Conservation (phyloP, 306 rosid species). For the Fragaria vesca region DNA sequence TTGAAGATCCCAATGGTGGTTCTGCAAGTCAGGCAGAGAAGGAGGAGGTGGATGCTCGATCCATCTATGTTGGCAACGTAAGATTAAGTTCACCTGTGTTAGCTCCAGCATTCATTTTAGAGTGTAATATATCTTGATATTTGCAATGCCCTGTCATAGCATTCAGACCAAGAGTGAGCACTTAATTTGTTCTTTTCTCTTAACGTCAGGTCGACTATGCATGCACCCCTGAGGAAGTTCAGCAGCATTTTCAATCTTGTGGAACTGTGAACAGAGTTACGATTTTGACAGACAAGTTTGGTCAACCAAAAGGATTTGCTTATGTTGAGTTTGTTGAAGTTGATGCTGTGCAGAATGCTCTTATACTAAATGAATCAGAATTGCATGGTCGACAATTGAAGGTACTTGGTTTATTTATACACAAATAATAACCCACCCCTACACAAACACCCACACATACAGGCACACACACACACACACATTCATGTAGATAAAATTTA, state of each 20-base stretch:
- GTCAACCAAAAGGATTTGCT: conserved; percentile 99
- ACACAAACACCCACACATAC: background rate
- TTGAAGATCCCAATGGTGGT: conserved; percentile 66
- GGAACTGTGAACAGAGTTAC: conserved; percentile 99
- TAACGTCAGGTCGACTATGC: conserved; percentile 86
- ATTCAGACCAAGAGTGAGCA: background rate
- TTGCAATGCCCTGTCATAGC: background rate
- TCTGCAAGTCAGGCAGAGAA: conserved; percentile 92
- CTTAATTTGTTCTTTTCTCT: conserved; percentile 11
- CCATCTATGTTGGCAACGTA: conserved; percentile 99
- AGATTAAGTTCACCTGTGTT: conserved; percentile 16
- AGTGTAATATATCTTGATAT: conserved; percentile 3
- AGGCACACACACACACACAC: background rate
- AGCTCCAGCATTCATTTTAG: background rate
- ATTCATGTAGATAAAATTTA: background rate
- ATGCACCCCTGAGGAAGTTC: conserved; percentile 98
- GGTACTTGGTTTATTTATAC: conserved; percentile 41
- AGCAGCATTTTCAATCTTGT: conserved; percentile 99
- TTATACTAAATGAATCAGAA: conserved; percentile 88
- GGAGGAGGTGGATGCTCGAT: conserved; percentile 96
- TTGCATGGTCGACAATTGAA: conserved; percentile 97
- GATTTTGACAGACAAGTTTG: conserved; percentile 97
- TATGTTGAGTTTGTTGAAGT: conserved; percentile 96
- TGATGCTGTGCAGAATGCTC: conserved; percentile 94
- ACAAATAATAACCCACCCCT: background rate